A percentile compares a stretch with the other conserved stretches of the same genome.
These are phyloP conservation scores for Boletus eberwhitei DNA, from an alignment of 768 basidiomycete genomes.

Conservation along the genomic window DNA sequence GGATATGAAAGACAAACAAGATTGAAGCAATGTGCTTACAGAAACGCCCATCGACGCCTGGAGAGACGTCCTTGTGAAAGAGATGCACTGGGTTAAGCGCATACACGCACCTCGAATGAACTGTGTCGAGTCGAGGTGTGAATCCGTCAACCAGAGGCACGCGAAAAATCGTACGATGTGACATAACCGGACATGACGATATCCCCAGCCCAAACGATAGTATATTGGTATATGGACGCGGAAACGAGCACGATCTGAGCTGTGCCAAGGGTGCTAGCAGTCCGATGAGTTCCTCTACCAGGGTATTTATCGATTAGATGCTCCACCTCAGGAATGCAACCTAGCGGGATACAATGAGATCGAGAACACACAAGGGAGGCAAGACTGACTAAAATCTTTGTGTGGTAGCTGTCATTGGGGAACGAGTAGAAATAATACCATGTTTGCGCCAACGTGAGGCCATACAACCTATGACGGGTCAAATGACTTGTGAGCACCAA, in stretches of 20 bases:
- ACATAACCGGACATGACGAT: constrained; percentile 24
- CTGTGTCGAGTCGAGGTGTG: constrained; percentile 4
- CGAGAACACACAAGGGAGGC: not conserved
- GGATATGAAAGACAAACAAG: not conserved
- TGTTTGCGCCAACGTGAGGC: constrained; percentile 34
- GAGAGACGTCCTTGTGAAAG: not conserved
- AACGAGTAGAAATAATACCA: constrained; percentile 34
- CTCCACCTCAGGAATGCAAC: constrained; percentile 30
- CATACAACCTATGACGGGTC: constrained; percentile 29
- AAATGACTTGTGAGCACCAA: not conserved
- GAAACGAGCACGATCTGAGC: constrained; percentile 29
- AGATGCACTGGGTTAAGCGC: not conserved
- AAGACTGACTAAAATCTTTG: constrained; percentile 32
- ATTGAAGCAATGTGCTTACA: constrained; percentile 9
- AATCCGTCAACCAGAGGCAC: not conserved
- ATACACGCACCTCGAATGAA: constrained; percentile 25
- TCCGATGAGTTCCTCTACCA: not conserved
- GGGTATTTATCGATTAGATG: not conserved
- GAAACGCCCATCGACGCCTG: constrained; percentile 38
- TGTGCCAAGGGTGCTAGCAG: constrained; percentile 25
- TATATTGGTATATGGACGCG: constrained; percentile 32
- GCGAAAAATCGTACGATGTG: constrained; percentile 20
- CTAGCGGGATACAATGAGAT: constrained; percentile 7
- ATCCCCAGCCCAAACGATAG: constrained; percentile 29
- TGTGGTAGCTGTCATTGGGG: constrained; percentile 27